Conservation (phyloP, 345 rosid genomes). For the Ceriops decandra region DNA sequence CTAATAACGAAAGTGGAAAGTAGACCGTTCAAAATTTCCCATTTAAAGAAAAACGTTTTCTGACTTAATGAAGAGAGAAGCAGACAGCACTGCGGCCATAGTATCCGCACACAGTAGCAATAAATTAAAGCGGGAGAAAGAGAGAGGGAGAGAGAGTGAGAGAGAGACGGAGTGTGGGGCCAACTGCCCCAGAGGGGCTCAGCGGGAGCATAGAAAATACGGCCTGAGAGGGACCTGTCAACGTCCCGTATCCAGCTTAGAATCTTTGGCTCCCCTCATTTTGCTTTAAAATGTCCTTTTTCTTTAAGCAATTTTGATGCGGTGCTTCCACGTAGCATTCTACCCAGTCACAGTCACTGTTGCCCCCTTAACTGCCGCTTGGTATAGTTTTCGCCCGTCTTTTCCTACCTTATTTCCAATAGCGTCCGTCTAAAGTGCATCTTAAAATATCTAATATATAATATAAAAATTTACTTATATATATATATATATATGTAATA, state of each 20-base stretch:
- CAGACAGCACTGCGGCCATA: not conserved
- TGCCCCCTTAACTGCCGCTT: slow-evolving; percentile 23
- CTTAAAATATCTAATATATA: too few species aligned
- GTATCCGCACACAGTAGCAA: not conserved
- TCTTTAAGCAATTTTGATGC: not conserved
- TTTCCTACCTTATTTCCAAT: not conserved
- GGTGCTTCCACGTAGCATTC: slow-evolving; percentile 16
- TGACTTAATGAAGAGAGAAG: not conserved
- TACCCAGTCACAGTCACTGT: slow-evolving; percentile 18
- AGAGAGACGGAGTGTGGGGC: too few species aligned
- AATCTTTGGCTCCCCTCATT: slow-evolving; percentile 28
- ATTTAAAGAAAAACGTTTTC: not conserved
- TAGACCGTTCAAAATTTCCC: not conserved
- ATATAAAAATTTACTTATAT: too few species aligned
- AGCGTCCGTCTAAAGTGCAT: too few species aligned
- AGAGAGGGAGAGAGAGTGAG: not conserved
- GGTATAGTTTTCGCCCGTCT: slow-evolving; percentile 7
- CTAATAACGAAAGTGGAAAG: not conserved
- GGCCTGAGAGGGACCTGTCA: slow-evolving; percentile 26
- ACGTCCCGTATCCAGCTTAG: slow-evolving; percentile 37
- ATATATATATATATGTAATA: too few species aligned
- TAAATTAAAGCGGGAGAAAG: not conserved
- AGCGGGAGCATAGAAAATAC: too few species aligned
- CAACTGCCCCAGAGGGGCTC: too few species aligned
- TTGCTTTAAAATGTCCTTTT: too few species aligned